A percentile compares a stretch with the other conserved stretches of the same genome.
Evolutionary conservation across 257 asterid genomes (phyloP).

Genomic region (Vinca minor): DNA sequence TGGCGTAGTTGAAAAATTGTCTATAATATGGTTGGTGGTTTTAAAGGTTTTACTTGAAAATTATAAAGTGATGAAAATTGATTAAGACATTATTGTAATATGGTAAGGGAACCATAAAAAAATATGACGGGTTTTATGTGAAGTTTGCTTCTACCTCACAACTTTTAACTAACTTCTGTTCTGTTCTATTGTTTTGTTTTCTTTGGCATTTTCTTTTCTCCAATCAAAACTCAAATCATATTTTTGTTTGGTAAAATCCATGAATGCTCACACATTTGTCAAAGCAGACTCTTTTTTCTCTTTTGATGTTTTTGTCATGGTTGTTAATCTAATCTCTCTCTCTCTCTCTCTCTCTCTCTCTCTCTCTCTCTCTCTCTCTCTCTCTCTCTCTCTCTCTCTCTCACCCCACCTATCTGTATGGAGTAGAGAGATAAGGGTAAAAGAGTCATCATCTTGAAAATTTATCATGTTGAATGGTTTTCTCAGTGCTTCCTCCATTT

Average conservation of each 20-base stretch:
- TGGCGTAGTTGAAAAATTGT: slow-evolving; percentile 33
- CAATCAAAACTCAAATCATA: slow-evolving; percentile 25
- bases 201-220: slow-evolving; percentile 5
- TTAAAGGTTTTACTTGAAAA: neutral
- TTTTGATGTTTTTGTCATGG: too few relatives aligned
- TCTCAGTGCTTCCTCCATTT: slow-evolving; percentile 79
- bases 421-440: too few relatives aligned
- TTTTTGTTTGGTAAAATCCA: slow-evolving; percentile 26
- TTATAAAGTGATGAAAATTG: neutral
- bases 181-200: too few relatives aligned
- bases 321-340: too few relatives aligned
- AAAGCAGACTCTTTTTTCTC: slow-evolving; percentile 24
- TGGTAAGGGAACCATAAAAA: slow-evolving; percentile 23
- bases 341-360: too few relatives aligned
- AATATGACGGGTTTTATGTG: slow-evolving; percentile 11
- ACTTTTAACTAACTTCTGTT: slow-evolving; percentile 50
- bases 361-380: too few relatives aligned
- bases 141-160: slow-evolving; percentile 55
- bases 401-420: too few relatives aligned
- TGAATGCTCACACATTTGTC: slow-evolving; percentile 19
- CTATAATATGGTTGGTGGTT: neutral
- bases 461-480: slow-evolving; percentile 27
- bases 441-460: too few relatives aligned
- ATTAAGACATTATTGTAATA: slow-evolving; percentile 16
- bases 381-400: too few relatives aligned